Conservation (phyloP, 129 eudicot species). For the Deinandra increscens region DNA sequence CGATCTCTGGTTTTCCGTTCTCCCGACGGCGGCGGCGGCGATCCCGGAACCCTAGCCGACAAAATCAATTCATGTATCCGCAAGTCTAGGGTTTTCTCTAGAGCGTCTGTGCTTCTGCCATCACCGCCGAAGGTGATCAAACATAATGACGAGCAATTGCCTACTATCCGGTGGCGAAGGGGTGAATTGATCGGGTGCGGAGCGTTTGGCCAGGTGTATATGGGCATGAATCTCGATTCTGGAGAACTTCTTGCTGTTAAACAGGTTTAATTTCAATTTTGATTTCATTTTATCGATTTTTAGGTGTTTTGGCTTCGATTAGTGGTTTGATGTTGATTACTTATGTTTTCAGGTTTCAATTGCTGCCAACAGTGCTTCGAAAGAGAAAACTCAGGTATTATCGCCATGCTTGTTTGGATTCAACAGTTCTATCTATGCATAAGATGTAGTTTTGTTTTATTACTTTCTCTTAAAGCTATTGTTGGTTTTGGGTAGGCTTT, state of each 20-base stretch:
- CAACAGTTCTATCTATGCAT: too few species aligned
- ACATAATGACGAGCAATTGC: slow-evolving; percentile 21
- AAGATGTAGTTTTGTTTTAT: background rate
- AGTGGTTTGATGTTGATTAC: slow-evolving; percentile 27
- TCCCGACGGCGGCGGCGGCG: slow-evolving; percentile 36
- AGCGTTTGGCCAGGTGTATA: slow-evolving; percentile 76
- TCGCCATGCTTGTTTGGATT: too few species aligned
- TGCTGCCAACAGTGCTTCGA: slow-evolving; percentile 50
- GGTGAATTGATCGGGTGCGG: slow-evolving; percentile 84
- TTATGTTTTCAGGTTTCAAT: slow-evolving; percentile 53
- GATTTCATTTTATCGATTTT: background rate
- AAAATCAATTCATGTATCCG: slow-evolving; percentile 65
- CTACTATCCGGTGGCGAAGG: slow-evolving; percentile 65
- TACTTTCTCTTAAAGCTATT: background rate
- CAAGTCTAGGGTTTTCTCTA: slow-evolving; percentile 55
- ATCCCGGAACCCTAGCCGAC: slow-evolving; percentile 54
- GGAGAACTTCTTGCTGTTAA: slow-evolving; percentile 90
- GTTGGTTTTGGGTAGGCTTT: slow-evolving; percentile 4
- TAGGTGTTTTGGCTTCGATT: background rate
- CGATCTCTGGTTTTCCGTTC: slow-evolving; percentile 62
- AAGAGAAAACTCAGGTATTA: slow-evolving; percentile 72
- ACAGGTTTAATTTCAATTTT: slow-evolving; percentile 47
- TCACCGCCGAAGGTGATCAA: slow-evolving; percentile 28
- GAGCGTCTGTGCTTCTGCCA: slow-evolving; percentile 29
- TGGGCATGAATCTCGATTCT: slow-evolving; percentile 89